A percentile compares a stretch with the other conserved stretches of the same genome.
These are phyloP conservation scores for Vigna unguiculata DNA, from an alignment of 306 rosid genomes.

Conservation along the genomic window DNA sequence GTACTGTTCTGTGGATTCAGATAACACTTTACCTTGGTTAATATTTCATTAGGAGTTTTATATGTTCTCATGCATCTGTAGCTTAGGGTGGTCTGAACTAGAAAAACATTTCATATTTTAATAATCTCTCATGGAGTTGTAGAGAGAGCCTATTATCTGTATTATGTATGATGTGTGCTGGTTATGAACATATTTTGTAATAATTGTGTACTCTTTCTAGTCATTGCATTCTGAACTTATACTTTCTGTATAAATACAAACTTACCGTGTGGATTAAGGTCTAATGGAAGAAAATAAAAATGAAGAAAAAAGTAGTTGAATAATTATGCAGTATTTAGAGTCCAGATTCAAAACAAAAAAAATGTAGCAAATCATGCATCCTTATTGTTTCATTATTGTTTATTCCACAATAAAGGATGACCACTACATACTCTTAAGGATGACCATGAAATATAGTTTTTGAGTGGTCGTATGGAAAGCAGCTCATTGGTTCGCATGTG, in stretches of 20 bases:
- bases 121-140: background rate
- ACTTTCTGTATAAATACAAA: constrained; percentile 3
- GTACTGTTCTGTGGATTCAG: background rate
- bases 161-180: background rate
- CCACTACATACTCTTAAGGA: background rate
- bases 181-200: constrained; percentile 23
- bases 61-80: background rate
- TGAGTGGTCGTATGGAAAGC: constrained; percentile 8
- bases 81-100: background rate
- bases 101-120: background rate
- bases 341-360: too few species aligned
- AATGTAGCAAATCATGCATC: too few species aligned
- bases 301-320: too few species aligned
- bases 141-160: background rate
- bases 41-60: background rate
- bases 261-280: background rate
- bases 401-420: too few species aligned
- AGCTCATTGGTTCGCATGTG: background rate
- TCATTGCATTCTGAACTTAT: constrained; percentile 1
- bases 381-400: too few species aligned
- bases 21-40: background rate
- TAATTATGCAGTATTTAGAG: too few species aligned
- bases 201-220: constrained; percentile 15
- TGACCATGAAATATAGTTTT: background rate
- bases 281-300: too few species aligned